Base-by-base conservation (phyloP, 441 rosid genomes). In the Gossypium davidsonii region DNA sequence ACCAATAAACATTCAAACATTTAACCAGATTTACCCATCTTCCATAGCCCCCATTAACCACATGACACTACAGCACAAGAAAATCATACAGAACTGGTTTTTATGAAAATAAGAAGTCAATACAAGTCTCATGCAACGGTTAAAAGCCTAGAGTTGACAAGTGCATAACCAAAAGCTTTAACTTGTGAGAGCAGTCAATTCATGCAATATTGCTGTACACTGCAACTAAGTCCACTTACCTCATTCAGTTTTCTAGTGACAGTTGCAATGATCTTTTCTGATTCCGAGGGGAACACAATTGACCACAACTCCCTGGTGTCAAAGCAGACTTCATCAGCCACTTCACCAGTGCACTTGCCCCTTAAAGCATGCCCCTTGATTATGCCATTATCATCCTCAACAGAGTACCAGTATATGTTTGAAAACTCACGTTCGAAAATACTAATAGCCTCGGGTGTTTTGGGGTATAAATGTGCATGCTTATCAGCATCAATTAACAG, bases 351-450 rank as follows among this genome's bases (percentile, higher is more conserved):
- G 74, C 92, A 87, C 59, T 81, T 87, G 73, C 86, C 76, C 85
- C 90, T 89, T 79, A 91, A 79, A 42, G 73, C 93, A 76, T 88
- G 87, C 64, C 99, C 99, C 85, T 82, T 89, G 76, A 96, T 87
- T 68, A 91, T 83, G 73, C 93, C 89, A 25, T 81, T 74, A 59
- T 84, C 90, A 48, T 81, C 90, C 63, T 88, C 94, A 71, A 92
- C 90, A 48, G 96, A 86, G 76, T 92, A 96, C 97, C 98, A 96
- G 81, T 92, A 96, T 61, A 92, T 76, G 76, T 93, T 96, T 62
- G 92, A 83, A 72, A 89, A 78, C 79, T 92, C 97, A 53, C 18
- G 83, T 67, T 83, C 84, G 78, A 96, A 91, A 77, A 91, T 86
- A 73, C 78, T 60, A 64, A 77, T 72, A 80, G 98, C 90, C 80